Base-by-base conservation (phyloP, 2,329 filamentous ascomycete species). In the Chaetomium olivaceum region DNA sequence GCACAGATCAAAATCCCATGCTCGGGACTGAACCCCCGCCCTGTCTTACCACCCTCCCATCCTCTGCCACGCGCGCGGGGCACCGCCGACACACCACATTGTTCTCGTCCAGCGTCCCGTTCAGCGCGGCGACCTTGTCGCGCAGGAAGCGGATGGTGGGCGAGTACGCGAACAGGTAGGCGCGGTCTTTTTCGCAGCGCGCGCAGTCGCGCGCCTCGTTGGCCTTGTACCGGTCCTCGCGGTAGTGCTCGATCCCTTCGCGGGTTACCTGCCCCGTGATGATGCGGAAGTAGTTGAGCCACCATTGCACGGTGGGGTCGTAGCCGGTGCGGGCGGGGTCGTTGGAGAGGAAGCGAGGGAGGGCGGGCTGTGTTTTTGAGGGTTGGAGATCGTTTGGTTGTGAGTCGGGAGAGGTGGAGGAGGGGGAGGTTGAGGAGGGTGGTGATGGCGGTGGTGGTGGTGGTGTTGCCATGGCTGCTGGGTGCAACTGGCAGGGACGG, bases 1-100 rank as follows among this genome's bases (percentile, higher is more conserved):
- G 95, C 92, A 79, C 95, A 99, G 25, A 99, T 83, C 74, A 96
- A 76, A 69, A 99, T 97, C 46, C 95, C 95, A 76, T 93, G 91
- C 59, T 90, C 84, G 0, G 93, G 89, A 76, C 90, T 89, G 76
- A 98, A 98, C 0, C 95, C 95, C 94, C 95, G 39, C 85, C 85
- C 75, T 86, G 82, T 60, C 86, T 80, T 75, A 90, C 88, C 57
- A 89, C 82, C 60, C 85, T 81, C 23, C 87, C 88, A 69, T 85
- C 80, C 70, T 83, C 79, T 46, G 81, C 82, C 39, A 87, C 77
- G 36, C 82, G 79, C 16, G 84, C 82, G 8, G 87, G 87, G 76
- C 95, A 99, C 65, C 92, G 87, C 29, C 89, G 85, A 76, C 95
- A 99, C 52, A 89, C 83, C 66, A 99, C 91, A 74, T 96, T 97